Conservation (phyloP, 1,284 basidiomycete species). For the Earliella scabrosa region DNA sequence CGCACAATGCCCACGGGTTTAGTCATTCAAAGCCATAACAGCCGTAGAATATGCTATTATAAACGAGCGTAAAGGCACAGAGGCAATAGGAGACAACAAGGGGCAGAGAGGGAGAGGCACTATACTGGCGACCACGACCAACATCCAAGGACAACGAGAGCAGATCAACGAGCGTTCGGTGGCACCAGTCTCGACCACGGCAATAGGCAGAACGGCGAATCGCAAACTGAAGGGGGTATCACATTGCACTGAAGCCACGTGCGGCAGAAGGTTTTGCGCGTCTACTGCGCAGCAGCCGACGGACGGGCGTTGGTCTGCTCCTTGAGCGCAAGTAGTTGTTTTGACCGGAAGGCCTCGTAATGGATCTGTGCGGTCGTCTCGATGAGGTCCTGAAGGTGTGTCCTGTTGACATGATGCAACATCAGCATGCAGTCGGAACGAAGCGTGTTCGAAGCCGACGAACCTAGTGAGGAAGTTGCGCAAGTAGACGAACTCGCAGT, state of each 20-base stretch:
- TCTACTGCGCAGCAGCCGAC: slow-evolving; percentile 26
- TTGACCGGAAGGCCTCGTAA: slow-evolving; percentile 99
- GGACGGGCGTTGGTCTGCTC: slow-evolving; percentile 52
- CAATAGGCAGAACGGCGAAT: slow-evolving; percentile 3
- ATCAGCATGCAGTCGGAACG: not conserved
- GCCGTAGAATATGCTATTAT: slow-evolving; percentile 25
- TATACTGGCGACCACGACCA: slow-evolving; percentile 19
- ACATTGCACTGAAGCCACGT: slow-evolving; percentile 17
- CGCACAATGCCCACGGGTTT: too few relatives aligned
- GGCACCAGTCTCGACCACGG: not conserved
- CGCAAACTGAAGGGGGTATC: slow-evolving; percentile 30
- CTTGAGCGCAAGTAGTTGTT: slow-evolving; percentile 94
- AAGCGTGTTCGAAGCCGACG: slow-evolving; percentile 23
- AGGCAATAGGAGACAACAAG: slow-evolving; percentile 27
- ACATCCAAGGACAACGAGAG: slow-evolving; percentile 20
- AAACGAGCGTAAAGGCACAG: slow-evolving; percentile 31
- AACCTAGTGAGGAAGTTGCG: slow-evolving; percentile 95
- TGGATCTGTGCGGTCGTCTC: slow-evolving; percentile 99
- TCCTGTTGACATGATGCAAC: slow-evolving; percentile 49
- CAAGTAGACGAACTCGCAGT: slow-evolving; percentile 98
- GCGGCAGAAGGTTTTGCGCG: not conserved
- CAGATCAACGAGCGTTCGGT: slow-evolving; percentile 26
- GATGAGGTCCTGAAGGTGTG: slow-evolving; percentile 97
- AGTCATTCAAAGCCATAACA: not conserved
- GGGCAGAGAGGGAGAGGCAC: slow-evolving; percentile 9